These are phyloP conservation scores for Globisporangium mamillatum DNA, from an alignment of 352 stramenopile genomes.

Conservation along the genomic window DNA sequence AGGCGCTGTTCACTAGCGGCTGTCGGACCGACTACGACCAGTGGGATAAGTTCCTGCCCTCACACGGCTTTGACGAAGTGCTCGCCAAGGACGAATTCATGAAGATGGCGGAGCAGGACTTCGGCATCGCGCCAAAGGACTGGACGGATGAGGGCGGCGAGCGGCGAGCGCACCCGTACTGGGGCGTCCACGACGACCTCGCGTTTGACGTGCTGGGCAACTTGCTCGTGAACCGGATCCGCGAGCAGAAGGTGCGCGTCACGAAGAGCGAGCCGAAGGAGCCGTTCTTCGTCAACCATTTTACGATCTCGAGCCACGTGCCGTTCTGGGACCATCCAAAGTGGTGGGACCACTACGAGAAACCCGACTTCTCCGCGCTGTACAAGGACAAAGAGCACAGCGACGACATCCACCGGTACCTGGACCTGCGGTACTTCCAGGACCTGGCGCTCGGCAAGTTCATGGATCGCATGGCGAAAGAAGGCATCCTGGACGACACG, in stretches of 20 bases:
- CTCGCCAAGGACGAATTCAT: constrained; percentile 41
- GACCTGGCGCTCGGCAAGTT: background rate
- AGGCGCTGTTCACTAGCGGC: constrained; percentile 43
- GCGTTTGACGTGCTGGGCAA: constrained; percentile 42
- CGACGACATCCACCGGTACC: background rate
- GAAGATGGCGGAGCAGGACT: constrained; percentile 26
- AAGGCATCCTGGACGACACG: background rate
- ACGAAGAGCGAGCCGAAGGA: constrained; percentile 24
- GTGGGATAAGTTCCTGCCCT: constrained; percentile 44
- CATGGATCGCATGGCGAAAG: background rate
- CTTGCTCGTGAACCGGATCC: constrained; percentile 41
- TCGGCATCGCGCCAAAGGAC: constrained; percentile 31
- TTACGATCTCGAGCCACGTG: constrained; percentile 56
- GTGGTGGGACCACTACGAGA: constrained; percentile 29
- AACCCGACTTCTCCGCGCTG: constrained; percentile 35
- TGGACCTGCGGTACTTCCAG: background rate
- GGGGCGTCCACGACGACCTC: constrained; percentile 56
- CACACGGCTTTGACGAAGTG: constrained; percentile 51
- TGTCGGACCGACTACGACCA: constrained; percentile 43
- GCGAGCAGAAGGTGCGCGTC: constrained; percentile 26
- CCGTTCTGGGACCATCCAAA: constrained; percentile 30
- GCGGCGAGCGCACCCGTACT: constrained; percentile 21
- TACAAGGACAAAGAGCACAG: constrained; percentile 19
- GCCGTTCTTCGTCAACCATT: constrained; percentile 53
- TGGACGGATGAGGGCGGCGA: constrained; percentile 18